Percentiles rank a stretch among this genome's conserved stretches.
phyloP scores from a whole-genome alignment of 2,329 filamentous ascomycete species.

The Conoideocrella luteorostrata region DNA sequence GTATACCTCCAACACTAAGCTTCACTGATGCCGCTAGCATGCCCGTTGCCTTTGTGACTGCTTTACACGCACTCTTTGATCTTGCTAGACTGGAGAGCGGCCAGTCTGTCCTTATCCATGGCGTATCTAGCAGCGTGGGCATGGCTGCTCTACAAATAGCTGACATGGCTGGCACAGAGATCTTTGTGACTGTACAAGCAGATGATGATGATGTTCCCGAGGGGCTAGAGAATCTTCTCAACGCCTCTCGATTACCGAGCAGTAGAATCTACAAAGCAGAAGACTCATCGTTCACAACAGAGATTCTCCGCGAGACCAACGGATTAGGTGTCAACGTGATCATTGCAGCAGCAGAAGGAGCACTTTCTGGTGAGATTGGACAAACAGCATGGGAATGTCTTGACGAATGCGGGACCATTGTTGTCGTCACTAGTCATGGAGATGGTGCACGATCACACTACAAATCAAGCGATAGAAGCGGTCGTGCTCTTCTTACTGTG shows the following conservation, averaged over 20 bases:
- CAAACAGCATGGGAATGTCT: slow-evolving; percentile 28
- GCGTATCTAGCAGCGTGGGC: no score
- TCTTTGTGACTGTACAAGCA: no score
- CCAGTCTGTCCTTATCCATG: no score
- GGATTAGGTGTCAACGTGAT: slow-evolving; percentile 21
- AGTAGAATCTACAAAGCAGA: no score
- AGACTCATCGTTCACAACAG: slow-evolving; percentile 7
- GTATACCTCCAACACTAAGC: slow-evolving; percentile 13
- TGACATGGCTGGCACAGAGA: no score
- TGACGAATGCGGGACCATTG: slow-evolving; percentile 25
- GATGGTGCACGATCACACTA: no score
- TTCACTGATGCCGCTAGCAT: slow-evolving; percentile 29
- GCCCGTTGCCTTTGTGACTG: slow-evolving; percentile 26
- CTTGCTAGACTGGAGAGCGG: slow-evolving; percentile 8
- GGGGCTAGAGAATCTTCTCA: no score
- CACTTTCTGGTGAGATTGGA: slow-evolving; percentile 17
- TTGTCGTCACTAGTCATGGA: slow-evolving; percentile 38
- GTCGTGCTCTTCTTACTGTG: background rate
- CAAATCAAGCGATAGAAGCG: no score
- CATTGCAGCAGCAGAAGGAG: no score
- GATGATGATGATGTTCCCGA: no score
- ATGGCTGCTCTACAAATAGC: no score
- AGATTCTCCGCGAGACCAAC: slow-evolving; percentile 15
- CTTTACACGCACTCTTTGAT: slow-evolving; percentile 13
- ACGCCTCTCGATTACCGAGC: no score